Conservation (phyloP, 140 eudicot genomes). For the Bidens hawaiensis region DNA sequence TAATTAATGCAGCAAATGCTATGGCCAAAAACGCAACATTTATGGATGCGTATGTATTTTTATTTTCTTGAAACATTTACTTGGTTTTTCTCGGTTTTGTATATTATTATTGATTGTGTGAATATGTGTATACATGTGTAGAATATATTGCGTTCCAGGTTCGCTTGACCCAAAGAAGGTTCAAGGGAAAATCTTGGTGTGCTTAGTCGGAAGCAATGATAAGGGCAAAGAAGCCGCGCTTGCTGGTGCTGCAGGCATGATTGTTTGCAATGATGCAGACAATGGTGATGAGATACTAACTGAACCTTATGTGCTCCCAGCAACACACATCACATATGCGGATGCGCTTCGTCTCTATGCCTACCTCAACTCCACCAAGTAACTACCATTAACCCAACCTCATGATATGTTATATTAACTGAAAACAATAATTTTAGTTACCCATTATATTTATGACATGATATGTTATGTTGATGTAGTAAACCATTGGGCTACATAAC, state of each 20-base stretch:
- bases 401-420: no score
- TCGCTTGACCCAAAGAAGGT: constrained; percentile 49
- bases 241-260: constrained; percentile 76
- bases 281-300: constrained; percentile 32
- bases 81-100: background rate
- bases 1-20: constrained; percentile 36
- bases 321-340: constrained; percentile 40
- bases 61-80: background rate
- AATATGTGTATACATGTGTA: constrained; percentile 3
- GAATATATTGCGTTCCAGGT: constrained; percentile 41
- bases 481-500: constrained; percentile 42
- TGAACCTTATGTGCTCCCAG: constrained; percentile 57
- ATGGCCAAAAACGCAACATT: constrained; percentile 37
- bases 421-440: no score
- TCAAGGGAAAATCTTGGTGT: constrained; percentile 58
- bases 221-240: constrained; percentile 38
- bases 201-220: constrained; percentile 46
- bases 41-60: constrained; percentile 40
- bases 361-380: constrained; percentile 53
- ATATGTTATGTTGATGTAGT: constrained; percentile 18
- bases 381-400: background rate
- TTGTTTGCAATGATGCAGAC: constrained; percentile 42
- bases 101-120: background rate
- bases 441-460: background rate
- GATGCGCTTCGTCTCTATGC: constrained; percentile 40